Evolutionary conservation across 2,329 filamentous ascomycete species (phyloP).

Genomic region (Trichoderma aggressivum): DNA sequence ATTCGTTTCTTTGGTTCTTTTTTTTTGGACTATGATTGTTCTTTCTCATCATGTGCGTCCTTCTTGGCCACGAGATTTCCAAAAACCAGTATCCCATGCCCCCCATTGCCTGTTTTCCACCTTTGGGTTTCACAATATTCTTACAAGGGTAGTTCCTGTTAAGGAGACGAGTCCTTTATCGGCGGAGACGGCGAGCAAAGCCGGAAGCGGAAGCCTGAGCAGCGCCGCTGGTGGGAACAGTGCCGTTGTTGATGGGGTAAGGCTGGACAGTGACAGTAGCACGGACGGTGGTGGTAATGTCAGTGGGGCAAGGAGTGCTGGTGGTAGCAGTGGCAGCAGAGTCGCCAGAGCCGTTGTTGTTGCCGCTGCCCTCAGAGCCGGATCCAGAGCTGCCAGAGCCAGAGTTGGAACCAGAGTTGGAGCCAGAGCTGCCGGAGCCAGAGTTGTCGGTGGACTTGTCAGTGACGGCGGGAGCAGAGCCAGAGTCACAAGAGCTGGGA

Average conservation of each 20-base stretch:
- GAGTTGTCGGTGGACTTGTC: slow-evolving; percentile 16
- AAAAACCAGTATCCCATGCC: neutral
- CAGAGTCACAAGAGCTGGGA: slow-evolving; percentile 21
- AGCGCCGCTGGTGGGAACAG: slow-evolving; percentile 19
- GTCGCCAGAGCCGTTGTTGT: slow-evolving; percentile 17
- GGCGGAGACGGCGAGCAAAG: slow-evolving; percentile 33
- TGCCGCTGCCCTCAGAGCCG: slow-evolving; percentile 18
- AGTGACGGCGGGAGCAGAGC: slow-evolving; percentile 25
- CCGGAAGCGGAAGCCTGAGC: slow-evolving; percentile 30
- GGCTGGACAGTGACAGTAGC: slow-evolving; percentile 39
- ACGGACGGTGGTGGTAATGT: slow-evolving; percentile 26
- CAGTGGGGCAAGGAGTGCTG: slow-evolving; percentile 18
- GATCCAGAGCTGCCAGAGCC: neutral
- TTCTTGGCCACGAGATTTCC: neutral
- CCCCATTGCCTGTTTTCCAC: neutral
- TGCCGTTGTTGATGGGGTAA: slow-evolving; percentile 40
- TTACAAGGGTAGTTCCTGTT: neutral
- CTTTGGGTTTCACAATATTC: neutral
- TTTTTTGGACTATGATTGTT: neutral
- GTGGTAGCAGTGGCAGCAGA: slow-evolving; percentile 27
- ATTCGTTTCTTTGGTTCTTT: neutral
- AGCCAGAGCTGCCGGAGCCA: slow-evolving; percentile 11
- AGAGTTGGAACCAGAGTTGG: neutral
- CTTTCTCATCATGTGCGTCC: neutral
- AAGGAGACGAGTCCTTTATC: slow-evolving; percentile 24